These are phyloP conservation scores for Cryptococcus sp. DNA, from an alignment of 1,284 basidiomycete species.

Conservation along the genomic window DNA sequence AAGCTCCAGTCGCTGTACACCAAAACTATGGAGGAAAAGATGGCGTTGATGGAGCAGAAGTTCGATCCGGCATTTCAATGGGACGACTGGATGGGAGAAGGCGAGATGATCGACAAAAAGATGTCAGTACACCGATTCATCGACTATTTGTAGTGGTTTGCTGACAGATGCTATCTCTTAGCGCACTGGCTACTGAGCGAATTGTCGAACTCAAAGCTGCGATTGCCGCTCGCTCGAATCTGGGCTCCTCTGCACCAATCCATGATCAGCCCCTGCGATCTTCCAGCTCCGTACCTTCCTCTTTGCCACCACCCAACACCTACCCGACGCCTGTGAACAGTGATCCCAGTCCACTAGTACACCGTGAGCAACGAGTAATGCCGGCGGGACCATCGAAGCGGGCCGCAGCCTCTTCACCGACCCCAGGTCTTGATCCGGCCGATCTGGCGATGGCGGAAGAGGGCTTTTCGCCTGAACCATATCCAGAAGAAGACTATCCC, in stretches of 20 bases:
- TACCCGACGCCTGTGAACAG: constrained; percentile 23
- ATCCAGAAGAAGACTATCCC: background rate
- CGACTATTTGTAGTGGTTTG: too few species aligned
- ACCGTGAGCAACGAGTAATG: background rate
- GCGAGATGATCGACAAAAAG: constrained; percentile 14
- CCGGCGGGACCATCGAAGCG: constrained; percentile 15
- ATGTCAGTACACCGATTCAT: constrained; percentile 10
- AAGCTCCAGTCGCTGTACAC: constrained; percentile 36
- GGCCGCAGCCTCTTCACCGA: constrained; percentile 8
- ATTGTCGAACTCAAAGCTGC: constrained; percentile 42
- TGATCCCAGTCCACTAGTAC: constrained; percentile 2
- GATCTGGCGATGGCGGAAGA: constrained; percentile 36
- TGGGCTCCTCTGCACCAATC: background rate
- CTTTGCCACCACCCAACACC: constrained; percentile 1
- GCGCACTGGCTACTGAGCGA: constrained; percentile 32
- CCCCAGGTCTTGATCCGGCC: constrained; percentile 29
- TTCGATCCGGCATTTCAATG: constrained; percentile 8
- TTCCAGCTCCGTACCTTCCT: constrained; percentile 9
- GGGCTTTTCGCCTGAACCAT: constrained; percentile 1
- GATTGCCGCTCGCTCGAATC: constrained; percentile 21
- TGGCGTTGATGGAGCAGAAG: constrained; percentile 10
- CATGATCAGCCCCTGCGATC: constrained; percentile 6
- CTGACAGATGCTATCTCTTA: constrained; percentile 2
- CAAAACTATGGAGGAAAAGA: constrained; percentile 29
- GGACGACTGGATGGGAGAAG: constrained; percentile 3